A percentile compares a stretch with the other conserved stretches of the same genome.
Conservation (phyloP, 768 basidiomycete genomes). For the Tephrocybe sp. region DNA sequence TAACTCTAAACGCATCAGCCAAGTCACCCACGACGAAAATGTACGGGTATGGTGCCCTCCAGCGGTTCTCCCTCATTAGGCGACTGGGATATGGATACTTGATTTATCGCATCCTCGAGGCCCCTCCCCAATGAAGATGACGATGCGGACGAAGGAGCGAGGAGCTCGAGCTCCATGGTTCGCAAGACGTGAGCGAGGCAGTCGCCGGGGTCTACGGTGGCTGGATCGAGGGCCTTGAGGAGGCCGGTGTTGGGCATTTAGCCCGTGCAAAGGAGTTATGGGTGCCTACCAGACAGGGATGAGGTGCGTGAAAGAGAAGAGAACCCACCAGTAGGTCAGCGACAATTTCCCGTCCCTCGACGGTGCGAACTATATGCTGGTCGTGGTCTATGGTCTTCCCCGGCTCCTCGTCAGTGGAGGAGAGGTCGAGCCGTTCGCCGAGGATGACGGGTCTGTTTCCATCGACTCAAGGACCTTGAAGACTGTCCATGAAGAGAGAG, state of each 20-base stretch:
- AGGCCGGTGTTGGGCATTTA: conserved; percentile 57
- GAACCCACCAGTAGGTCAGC: conserved; percentile 52
- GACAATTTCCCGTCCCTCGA: conserved; percentile 47
- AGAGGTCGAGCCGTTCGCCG: conserved; percentile 52
- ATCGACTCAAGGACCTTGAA: conserved; percentile 38
- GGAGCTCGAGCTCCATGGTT: conserved; percentile 49
- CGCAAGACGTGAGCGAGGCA: conserved; percentile 45
- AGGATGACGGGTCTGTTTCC: conserved; percentile 47
- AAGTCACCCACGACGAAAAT: no score
- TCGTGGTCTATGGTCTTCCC: conserved; percentile 24
- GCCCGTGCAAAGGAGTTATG: conserved; percentile 61
- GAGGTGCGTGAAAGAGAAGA: no score
- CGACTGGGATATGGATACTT: no score
- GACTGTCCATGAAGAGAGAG: conserved; percentile 30
- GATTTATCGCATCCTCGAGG: no score
- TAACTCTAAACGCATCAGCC: no score
- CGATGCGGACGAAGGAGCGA: conserved; percentile 5
- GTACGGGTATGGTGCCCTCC: no score
- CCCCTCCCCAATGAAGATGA: no score
- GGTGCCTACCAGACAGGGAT: neutral
- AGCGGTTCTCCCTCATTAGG: no score
- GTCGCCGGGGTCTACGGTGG: conserved; percentile 37
- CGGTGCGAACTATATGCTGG: conserved; percentile 42
- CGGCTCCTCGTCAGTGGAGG: conserved; percentile 28
- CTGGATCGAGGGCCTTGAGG: conserved; percentile 40